Evolutionary conservation across 768 basidiomycete genomes (phyloP), one percentile per base, ranked within the genome.

Genomic region (Zangia roseola): DNA sequence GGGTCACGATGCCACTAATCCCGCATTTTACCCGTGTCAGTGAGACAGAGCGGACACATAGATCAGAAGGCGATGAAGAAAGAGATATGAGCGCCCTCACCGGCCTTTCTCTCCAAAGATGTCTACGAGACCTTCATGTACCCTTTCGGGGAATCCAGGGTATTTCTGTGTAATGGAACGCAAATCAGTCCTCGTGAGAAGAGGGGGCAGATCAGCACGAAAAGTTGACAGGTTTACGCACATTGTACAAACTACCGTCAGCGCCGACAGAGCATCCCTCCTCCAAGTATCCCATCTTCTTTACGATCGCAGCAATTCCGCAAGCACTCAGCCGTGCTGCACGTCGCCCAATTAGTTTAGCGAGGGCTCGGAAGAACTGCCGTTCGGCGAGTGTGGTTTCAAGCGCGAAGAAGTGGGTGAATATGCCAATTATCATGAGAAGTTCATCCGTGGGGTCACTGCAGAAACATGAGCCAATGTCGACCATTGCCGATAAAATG

Each of bases 371-470:
- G 88, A 99, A 95, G 77, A 99, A 98, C 63, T 95, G 90, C 21
- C 95, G 87, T 70, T 99, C 95, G 7, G 92, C 91, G 24, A 94
- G 77, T 1, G 95, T 98, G 21, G 97, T 97, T 72, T 97, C 94
- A 36, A 98, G 75, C 33, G 89, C 90, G 64, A 94, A 98, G 78
- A 97, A 97, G 74, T 98, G 91, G 7, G 88, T 83, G 74, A 99
- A 97, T 60, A 99, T 92, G 40, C 95, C 95, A 62, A 97, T 91
- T 65, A 94, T 83, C 83, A 95, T 97, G 42, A 98, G 80, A 39
- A 95, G 82, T 61, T 99, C 95, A 61, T 98, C 95, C 24, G 95
- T 99, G 1, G 90, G 85, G 69, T 98, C 95, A 60, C 91, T 93
- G 63, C 10, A 50, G 55, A 47, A 23, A 43, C 8, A 49, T 53